Conservation (phyloP, 2,329 filamentous ascomycete genomes). For the Arachnopeziza araneosa region DNA sequence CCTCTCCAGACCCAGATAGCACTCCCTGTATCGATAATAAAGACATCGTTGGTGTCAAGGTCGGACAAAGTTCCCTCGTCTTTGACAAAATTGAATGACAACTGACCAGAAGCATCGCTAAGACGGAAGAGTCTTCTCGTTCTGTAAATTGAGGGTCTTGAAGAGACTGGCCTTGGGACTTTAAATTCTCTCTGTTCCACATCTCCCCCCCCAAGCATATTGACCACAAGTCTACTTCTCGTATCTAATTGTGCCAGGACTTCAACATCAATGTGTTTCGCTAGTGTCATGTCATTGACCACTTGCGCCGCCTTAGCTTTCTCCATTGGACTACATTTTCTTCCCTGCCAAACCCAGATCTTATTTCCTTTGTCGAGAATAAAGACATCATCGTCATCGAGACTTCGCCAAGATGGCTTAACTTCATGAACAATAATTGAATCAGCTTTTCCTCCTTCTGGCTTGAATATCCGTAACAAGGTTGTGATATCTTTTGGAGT, state of each 20-base stretch:
- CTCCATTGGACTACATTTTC: constrained; percentile 60
- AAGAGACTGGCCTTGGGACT: constrained; percentile 37
- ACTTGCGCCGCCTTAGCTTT: constrained; percentile 64
- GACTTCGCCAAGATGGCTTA: constrained; percentile 52
- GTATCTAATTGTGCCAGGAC: constrained; percentile 58
- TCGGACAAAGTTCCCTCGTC: constrained; percentile 44
- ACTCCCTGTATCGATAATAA: constrained; percentile 54
- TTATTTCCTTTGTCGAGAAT: constrained; percentile 57
- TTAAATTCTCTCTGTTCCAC: constrained; percentile 38
- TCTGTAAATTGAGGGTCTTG: constrained; percentile 15
- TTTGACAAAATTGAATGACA: constrained; percentile 54
- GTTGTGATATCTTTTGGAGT: constrained; percentile 41
- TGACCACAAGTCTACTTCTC: constrained; percentile 48
- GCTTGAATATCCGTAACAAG: constrained; percentile 59
- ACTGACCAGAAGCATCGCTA: constrained; percentile 53
- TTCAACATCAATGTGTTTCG: constrained; percentile 60
- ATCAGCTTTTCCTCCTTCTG: constrained; percentile 40
- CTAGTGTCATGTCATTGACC: constrained; percentile 57
- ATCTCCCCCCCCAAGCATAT: constrained; percentile 46
- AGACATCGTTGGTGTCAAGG: constrained; percentile 55
- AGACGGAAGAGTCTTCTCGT: constrained; percentile 50
- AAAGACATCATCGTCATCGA: constrained; percentile 63
- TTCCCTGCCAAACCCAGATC: constrained; percentile 67
- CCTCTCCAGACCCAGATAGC: constrained; percentile 65
- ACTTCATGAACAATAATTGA: constrained; percentile 59